phyloP scores from a whole-genome alignment of 2,329 filamentous ascomycete species.

The Rhinocladiella similis region DNA sequence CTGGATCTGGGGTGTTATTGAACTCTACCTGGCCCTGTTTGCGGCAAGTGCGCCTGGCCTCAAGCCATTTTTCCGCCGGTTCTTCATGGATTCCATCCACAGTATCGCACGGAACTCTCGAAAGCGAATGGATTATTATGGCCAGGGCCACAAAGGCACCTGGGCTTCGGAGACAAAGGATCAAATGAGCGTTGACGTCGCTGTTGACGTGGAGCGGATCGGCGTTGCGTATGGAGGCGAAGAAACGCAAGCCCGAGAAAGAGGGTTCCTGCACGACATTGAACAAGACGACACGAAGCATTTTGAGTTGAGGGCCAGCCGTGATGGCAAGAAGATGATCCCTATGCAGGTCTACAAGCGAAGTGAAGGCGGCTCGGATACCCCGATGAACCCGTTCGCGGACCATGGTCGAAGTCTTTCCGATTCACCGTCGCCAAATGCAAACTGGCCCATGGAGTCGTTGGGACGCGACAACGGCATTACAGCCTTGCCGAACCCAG shows the following conservation, averaged over 20 bases:
- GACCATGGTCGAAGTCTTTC: background rate
- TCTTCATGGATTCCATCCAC: conserved; percentile 19
- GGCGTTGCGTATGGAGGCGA: conserved; percentile 1
- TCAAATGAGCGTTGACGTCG: background rate
- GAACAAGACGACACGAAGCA: conserved; percentile 69
- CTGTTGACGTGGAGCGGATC: conserved; percentile 5
- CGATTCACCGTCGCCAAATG: background rate
- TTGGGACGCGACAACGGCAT: background rate
- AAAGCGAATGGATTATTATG: background rate
- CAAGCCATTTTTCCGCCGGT: conserved; percentile 31
- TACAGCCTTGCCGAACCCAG: background rate
- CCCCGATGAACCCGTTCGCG: background rate
- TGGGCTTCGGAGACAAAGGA: conserved; percentile 4
- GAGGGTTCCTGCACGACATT: conserved; percentile 15
- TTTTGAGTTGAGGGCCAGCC: conserved; percentile 65
- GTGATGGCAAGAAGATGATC: conserved; percentile 22
- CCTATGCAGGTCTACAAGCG: conserved; percentile 25
- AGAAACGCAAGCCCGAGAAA: conserved; percentile 3
- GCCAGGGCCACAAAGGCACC: background rate
- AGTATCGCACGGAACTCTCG: conserved; percentile 12
- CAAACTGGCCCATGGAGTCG: conserved; percentile 10
- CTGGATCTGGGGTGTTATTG: conserved; percentile 34
- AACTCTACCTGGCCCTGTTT: conserved; percentile 33
- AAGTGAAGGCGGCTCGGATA: background rate
- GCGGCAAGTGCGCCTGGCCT: conserved; percentile 34